Evolutionary conservation across 805 yeast species (phyloP).

Genomic region (Myxozyma melibiosi): DNA sequence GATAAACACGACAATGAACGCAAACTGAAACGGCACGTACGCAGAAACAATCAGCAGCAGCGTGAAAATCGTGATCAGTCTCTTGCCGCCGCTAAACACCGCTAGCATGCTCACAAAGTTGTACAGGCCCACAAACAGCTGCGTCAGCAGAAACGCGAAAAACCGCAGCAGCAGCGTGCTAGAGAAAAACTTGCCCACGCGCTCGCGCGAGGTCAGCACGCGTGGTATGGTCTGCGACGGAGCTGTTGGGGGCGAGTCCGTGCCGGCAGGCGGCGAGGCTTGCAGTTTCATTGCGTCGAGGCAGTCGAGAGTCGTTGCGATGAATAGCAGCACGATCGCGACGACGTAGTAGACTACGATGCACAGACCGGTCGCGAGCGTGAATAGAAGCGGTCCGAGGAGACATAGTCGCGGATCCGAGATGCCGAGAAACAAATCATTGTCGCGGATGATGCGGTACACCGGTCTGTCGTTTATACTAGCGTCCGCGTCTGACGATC

Average conservation of each 20-base stretch:
- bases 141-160: neutral
- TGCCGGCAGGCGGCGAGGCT: neutral
- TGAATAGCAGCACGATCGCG: conserved; percentile 3
- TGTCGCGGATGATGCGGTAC: conserved; percentile 45
- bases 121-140: neutral
- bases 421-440: conserved; percentile 67
- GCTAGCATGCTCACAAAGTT: conserved; percentile 1
- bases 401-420: conserved; percentile 58
- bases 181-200: neutral
- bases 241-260: neutral
- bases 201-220: neutral
- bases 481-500: conserved; percentile 3
- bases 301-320: conserved; percentile 19
- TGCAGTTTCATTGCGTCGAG: conserved; percentile 5
- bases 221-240: neutral
- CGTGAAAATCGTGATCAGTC: conserved; percentile 26
- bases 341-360: conserved; percentile 35
- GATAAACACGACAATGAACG: conserved; percentile 60
- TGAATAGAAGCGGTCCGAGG: conserved; percentile 60
- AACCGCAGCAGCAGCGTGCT: neutral
- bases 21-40: conserved; percentile 81
- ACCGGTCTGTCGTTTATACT: neutral
- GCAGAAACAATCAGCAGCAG: conserved; percentile 55
- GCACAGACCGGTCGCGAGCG: conserved; percentile 51
- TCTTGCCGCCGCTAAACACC: conserved; percentile 18